A percentile compares a stretch with the other conserved stretches of the same genome.
These are phyloP conservation scores for Diaporthe citri DNA, from an alignment of 2,329 filamentous ascomycete species.

Conservation along the genomic window DNA sequence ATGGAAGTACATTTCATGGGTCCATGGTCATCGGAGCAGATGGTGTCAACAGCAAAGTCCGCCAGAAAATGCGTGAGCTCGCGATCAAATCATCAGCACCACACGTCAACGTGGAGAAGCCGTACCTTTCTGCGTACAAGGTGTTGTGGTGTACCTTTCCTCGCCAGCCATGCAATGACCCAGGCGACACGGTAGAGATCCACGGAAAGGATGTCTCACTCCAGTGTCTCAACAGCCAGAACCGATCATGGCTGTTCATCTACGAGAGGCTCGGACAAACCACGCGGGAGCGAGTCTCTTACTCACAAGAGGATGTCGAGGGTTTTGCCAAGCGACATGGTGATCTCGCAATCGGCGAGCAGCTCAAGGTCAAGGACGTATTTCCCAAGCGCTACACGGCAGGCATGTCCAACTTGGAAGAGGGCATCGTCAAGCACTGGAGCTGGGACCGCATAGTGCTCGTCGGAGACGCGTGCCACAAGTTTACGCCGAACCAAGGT, in stretches of 20 bases:
- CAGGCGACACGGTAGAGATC: conserved; percentile 48
- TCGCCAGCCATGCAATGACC: conserved; percentile 24
- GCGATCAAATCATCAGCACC: conserved; percentile 41
- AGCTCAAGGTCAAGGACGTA: conserved; percentile 49
- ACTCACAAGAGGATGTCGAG: conserved; percentile 46
- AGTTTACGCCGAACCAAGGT: conserved; percentile 53
- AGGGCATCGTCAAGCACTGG: conserved; percentile 54
- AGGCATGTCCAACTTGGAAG: conserved; percentile 52
- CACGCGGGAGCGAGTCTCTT: conserved; percentile 44
- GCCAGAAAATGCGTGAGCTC: conserved; percentile 50
- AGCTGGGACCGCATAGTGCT: conserved; percentile 52
- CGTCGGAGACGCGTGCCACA: conserved; percentile 53
- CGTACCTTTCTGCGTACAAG: conserved; percentile 50
- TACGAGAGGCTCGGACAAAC: conserved; percentile 48
- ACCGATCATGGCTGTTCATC: conserved; percentile 49
- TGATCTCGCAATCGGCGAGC: conserved; percentile 44
- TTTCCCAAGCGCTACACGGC: conserved; percentile 44
- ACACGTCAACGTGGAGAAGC: conserved; percentile 44
- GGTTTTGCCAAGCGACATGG: conserved; percentile 46
- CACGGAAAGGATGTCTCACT: conserved; percentile 46
- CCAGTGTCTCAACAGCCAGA: conserved; percentile 48
- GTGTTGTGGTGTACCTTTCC: conserved; percentile 52
- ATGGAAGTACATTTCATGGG: conserved; percentile 45
- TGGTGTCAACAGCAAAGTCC: conserved; percentile 55
- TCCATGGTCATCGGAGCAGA: conserved; percentile 58